These are phyloP conservation scores for Citrus sinensis DNA, from an alignment of 345 rosid genomes.

Conservation along the genomic window DVS_A1.0 CM039162.1:6066501-6067000, in stretches of 20 bases:
- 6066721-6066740: too few relatives aligned
- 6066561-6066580: background rate
- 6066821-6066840: background rate
- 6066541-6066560: background rate
- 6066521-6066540: background rate
- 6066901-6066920: too few relatives aligned
- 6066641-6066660: too few relatives aligned
- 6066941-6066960: constrained; percentile 46
- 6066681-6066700: too few relatives aligned
- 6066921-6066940: background rate
- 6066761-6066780: background rate
- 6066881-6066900: background rate
- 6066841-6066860: background rate
- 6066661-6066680: too few relatives aligned
- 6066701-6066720: too few relatives aligned
- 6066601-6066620: background rate
- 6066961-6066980: constrained; percentile 78
- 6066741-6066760: too few relatives aligned
- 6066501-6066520: background rate
- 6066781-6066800: background rate
- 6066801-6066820: background rate
- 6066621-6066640: background rate
- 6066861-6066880: background rate
- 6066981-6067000: constrained; percentile 39
- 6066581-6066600: background rate